Conservation (phyloP, 768 basidiomycete species). For the Trametes sanguinea region DNA sequence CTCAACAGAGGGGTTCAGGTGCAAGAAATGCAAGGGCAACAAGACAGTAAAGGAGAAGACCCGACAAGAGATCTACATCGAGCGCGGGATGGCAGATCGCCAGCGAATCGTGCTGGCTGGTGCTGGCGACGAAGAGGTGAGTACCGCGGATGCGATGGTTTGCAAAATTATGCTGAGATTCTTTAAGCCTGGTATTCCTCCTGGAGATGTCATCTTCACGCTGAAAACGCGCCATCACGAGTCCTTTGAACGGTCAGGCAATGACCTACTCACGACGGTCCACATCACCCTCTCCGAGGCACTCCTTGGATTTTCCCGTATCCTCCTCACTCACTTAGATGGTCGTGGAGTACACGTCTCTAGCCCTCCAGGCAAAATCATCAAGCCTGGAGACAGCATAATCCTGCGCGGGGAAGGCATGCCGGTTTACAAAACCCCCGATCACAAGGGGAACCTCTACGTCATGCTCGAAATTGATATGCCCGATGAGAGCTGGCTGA, state of each 20-base stretch:
- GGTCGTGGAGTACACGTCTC: conserved; percentile 85
- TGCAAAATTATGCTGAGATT: background rate
- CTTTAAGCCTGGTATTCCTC: conserved; percentile 73
- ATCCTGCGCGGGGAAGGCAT: conserved; percentile 86
- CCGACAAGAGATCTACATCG: conserved; percentile 82
- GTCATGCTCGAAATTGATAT: conserved; percentile 86
- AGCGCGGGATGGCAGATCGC: conserved; percentile 82
- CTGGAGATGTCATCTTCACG: conserved; percentile 90
- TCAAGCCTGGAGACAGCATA: conserved; percentile 74
- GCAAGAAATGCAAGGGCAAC: conserved; percentile 93
- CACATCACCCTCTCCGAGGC: conserved; percentile 93
- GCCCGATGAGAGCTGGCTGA: conserved; percentile 80
- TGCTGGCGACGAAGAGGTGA: conserved; percentile 88
- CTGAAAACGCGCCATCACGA: conserved; percentile 68
- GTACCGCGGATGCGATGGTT: conserved; percentile 18
- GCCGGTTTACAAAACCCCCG: conserved; percentile 70
- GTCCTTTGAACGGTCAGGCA: conserved; percentile 81
- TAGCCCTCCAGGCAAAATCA: conserved; percentile 73
- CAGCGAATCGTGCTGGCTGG: conserved; percentile 88
- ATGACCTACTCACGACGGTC: conserved; percentile 77
- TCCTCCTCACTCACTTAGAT: conserved; percentile 89
- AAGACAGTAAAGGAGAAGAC: conserved; percentile 86
- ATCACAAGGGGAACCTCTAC: conserved; percentile 78
- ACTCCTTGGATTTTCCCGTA: conserved; percentile 90
- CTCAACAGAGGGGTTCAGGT: conserved; percentile 47